Evolutionary conservation across 129 eudicot species (phyloP), one percentile per base, ranked within the genome.

Genomic region (Solidago caesia): DNA sequence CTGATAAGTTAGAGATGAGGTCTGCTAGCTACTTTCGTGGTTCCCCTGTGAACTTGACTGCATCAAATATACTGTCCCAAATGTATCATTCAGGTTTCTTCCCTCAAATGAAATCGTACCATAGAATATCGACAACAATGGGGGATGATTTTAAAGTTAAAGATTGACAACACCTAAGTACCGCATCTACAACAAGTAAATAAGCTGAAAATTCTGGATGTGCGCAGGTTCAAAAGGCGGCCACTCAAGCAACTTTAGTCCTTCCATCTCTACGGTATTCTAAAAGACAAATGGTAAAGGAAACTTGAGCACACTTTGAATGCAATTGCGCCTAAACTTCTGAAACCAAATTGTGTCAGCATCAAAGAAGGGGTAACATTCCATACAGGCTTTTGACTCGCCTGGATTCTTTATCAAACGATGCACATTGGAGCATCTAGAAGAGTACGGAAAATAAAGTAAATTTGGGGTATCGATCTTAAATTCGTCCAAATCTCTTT

Each of bases 161-260:
- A 42, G 69, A 64, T 14, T 11, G 25, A 42, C 69, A 64, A 64
- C 69, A 64, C 48, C 29, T 39, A 64, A 64, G 8, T 39, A 64
- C 16, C 41, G 69, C 69, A 14, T 64, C 69, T 27, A 64, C 25
- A 64, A 64, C 69, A 64, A 48, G 7, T 14, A 42, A 4, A 39
- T 12, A 9, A 41, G 41, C 48, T 8, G 47, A 5, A 39, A 13
- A 2, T 3, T 64, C 49, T 64, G 48, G 42, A 64, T 47, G 14
- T 64, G 68, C 68, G 39, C 68, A 26, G 42, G 69, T 6, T 64
- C 11, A 3, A 39, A 64, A 39, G 69, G 69, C 45, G 26, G 47
- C n/a, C 11, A 64, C 12, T 42, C 4, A 64, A 15, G 41, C 48
- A n/a, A 26, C 46, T 42, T 64, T 43, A 64, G 49, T 43, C 6